Conservation (phyloP, 129 eudicot genomes). For the Flaveria linearis region DNA sequence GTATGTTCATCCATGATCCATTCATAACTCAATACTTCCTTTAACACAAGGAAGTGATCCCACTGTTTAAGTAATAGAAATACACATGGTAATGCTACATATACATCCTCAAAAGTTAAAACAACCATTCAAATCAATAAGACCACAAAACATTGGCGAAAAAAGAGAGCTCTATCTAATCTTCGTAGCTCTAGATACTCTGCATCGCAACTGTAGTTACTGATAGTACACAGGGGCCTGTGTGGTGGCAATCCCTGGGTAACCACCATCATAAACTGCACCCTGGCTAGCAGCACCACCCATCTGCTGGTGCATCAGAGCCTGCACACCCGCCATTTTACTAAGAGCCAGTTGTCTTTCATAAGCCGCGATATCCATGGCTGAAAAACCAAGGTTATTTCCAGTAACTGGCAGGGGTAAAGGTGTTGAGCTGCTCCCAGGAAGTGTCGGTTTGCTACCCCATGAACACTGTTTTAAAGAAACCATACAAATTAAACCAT, state of each 20-base stretch:
- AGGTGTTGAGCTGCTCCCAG: constrained; percentile 59
- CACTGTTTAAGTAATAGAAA: background rate
- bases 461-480: constrained; percentile 53
- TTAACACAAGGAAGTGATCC: background rate
- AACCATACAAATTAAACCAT: background rate
- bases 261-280: constrained; percentile 66
- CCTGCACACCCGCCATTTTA: constrained; percentile 50
- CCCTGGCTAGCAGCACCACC: constrained; percentile 46
- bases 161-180: constrained; percentile 23
- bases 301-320: constrained; percentile 58
- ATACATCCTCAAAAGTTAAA: constrained; percentile 32
- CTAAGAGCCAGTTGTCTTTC: constrained; percentile 55
- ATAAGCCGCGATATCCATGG: constrained; percentile 47
- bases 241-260: constrained; percentile 53
- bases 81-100: constrained; percentile 20
- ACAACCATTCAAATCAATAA: constrained; percentile 24
- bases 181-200: background rate
- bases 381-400: constrained; percentile 43
- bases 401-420: constrained; percentile 53
- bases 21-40: constrained; percentile 2
- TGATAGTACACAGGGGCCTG: constrained; percentile 76
- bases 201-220: constrained; percentile 29
- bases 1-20: constrained; percentile 11
- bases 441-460: constrained; percentile 92
- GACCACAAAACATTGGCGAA: constrained; percentile 15